Evolutionary conservation across 768 basidiomycete species (phyloP).

Genomic region (Obba rivulosa): DNA sequence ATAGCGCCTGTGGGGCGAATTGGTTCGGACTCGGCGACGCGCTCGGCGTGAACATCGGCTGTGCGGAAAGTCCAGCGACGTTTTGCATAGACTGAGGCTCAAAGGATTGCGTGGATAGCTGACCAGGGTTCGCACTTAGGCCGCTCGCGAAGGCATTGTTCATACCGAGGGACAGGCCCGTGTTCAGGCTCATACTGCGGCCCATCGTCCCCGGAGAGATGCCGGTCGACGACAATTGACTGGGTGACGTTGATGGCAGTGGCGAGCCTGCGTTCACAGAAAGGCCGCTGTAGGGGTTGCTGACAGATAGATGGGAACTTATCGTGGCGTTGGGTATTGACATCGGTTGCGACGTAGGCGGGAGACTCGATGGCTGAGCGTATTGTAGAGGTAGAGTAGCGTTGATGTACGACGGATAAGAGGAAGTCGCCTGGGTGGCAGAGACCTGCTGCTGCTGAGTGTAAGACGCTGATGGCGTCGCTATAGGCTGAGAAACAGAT

Average conservation of each 20-base stretch:
- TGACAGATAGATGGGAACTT: conserved; percentile 1
- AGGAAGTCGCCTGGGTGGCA: conserved; percentile 3
- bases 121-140: not conserved
- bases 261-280: conserved; percentile 16
- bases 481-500: conserved; percentile 32
- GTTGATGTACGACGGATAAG: conserved; percentile 1
- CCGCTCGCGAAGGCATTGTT: not conserved
- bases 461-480: not conserved
- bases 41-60: not conserved
- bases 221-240: conserved; percentile 6
- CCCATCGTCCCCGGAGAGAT: conserved; percentile 10
- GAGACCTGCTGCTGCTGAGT: conserved; percentile 6
- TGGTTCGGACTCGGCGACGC: conserved; percentile 15
- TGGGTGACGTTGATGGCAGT: conserved; percentile 14
- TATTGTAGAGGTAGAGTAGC: conserved; percentile 19
- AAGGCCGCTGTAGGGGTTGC: conserved; percentile 16
- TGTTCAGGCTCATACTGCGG: conserved; percentile 18
- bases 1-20: conserved; percentile 11
- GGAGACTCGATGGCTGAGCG: conserved; percentile 6
- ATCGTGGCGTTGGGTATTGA: conserved; percentile 2
- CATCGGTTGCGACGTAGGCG: conserved; percentile 11
- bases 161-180: conserved; percentile 9
- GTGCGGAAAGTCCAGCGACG: not conserved
- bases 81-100: conserved; percentile 12
- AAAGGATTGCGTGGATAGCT: conserved; percentile 1